These are phyloP conservation scores for Blepharisma undulans DNA, from an alignment of 169 alveolate genomes.

Conservation along the genomic window DNA sequence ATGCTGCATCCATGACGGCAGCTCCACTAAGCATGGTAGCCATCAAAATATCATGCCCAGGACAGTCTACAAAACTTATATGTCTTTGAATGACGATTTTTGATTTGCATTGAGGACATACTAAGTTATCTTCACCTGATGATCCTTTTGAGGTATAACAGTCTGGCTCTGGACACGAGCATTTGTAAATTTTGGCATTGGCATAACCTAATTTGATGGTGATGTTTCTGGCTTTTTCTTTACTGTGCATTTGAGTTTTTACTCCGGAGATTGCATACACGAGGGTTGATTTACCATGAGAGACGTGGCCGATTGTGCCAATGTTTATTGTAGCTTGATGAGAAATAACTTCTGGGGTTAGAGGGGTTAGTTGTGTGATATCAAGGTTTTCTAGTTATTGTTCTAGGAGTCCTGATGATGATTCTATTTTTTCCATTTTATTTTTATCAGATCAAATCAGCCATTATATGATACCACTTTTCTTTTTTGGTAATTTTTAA, in stretches of 20 bases:
- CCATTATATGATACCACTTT: neutral
- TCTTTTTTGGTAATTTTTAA: neutral
- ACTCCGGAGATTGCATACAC: conserved; percentile 98
- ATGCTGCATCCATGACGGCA: conserved; percentile 99
- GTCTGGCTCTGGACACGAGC: conserved; percentile 96
- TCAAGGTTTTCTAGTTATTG: conserved; percentile 66
- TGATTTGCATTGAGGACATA: conserved; percentile 89
- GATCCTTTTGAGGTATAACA: conserved; percentile 94
- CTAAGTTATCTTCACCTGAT: conserved; percentile 90
- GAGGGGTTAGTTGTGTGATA: conserved; percentile 92
- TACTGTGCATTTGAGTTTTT: conserved; percentile 94
- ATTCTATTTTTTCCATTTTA: neutral
- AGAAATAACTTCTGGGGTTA: conserved; percentile 98
- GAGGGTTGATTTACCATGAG: conserved; percentile 99
- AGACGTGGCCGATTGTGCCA: conserved; percentile 99
- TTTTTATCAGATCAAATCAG: neutral
- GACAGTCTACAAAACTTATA: conserved; percentile 99
- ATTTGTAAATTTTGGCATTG: conserved; percentile 98
- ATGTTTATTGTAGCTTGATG: conserved; percentile 98
- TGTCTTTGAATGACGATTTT: conserved; percentile 89
- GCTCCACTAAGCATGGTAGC: conserved; percentile 99
- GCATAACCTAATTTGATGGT: conserved; percentile 99
- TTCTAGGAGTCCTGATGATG: conserved; percentile 17
- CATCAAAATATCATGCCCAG: conserved; percentile 99
- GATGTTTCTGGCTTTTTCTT: conserved; percentile 96